phyloP scores from a whole-genome alignment of 2,329 filamentous ascomycete genomes.

The Penicillium sp. region DNA sequence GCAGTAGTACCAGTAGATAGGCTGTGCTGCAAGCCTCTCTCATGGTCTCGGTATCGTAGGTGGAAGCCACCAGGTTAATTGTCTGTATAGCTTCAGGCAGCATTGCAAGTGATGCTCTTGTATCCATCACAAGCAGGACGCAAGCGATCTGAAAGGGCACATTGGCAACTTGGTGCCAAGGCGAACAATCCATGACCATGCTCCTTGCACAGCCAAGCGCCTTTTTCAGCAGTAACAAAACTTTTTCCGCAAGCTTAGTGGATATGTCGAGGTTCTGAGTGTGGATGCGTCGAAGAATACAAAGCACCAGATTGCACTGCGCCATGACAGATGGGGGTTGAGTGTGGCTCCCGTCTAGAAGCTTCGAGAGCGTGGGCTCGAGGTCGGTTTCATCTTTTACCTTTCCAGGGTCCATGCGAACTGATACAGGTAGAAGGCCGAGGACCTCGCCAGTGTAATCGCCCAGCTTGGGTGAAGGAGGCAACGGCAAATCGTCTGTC shows the following conservation, averaged over 20 bases:
- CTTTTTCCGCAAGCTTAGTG: constrained; percentile 40
- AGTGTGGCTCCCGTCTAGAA: constrained; percentile 42
- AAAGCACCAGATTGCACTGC: constrained; percentile 55
- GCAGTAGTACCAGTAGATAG: constrained; percentile 51
- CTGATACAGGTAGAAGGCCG: constrained; percentile 52
- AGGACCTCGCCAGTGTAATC: constrained; percentile 53
- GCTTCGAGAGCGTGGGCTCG: constrained; percentile 37
- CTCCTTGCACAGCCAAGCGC: constrained; percentile 48
- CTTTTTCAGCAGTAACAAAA: constrained; percentile 45
- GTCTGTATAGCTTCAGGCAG: constrained; percentile 53
- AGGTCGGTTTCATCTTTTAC: constrained; percentile 43
- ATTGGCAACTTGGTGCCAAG: constrained; percentile 60
- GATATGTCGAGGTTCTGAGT: constrained; percentile 49
- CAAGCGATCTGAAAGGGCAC: constrained; percentile 59
- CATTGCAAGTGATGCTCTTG: constrained; percentile 46
- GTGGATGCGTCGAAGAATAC: constrained; percentile 53
- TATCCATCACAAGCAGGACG: constrained; percentile 55
- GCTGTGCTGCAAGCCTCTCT: constrained; percentile 54
- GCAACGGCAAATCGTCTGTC: constrained; percentile 32
- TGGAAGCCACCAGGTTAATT: constrained; percentile 40
- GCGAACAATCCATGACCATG: constrained; percentile 45
- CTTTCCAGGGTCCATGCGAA: constrained; percentile 52
- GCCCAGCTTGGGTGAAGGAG: constrained; percentile 40
- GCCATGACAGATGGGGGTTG: constrained; percentile 48
- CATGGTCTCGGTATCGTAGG: constrained; percentile 48